phyloP scores from a whole-genome alignment of 306 rosid species.

The Potentilla sterilis region DNA sequence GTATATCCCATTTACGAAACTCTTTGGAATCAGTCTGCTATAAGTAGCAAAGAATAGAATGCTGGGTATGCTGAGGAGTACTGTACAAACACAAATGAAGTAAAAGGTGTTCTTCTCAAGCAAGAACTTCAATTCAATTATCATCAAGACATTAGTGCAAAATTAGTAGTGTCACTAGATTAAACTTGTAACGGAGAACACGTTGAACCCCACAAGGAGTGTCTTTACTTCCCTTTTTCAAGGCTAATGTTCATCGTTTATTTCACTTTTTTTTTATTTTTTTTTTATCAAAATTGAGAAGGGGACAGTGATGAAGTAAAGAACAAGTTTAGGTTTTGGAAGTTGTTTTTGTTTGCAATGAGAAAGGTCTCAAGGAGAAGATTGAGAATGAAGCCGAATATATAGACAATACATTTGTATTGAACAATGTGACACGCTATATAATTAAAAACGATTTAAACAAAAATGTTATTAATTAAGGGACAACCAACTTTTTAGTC shows the following conservation, averaged over 20 bases:
- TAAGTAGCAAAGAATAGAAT: background rate
- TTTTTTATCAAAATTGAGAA: background rate
- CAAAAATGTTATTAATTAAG: too few species aligned
- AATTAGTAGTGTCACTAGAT: background rate
- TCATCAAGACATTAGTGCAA: background rate
- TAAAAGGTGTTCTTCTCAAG: background rate
- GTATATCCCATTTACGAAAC: background rate
- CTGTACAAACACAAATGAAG: background rate
- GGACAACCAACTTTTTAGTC: too few species aligned
- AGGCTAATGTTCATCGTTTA: background rate
- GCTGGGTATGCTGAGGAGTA: background rate
- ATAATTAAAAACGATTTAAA: background rate
- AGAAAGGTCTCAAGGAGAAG: background rate
- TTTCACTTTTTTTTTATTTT: too few species aligned
- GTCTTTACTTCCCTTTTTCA: background rate
- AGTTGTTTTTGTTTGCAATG: background rate
- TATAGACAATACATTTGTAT: background rate
- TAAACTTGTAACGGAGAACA: background rate
- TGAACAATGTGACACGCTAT: background rate
- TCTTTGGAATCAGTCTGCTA: background rate
- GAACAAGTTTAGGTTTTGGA: constrained; percentile 11
- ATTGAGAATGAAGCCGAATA: background rate
- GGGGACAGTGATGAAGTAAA: background rate
- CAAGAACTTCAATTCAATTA: background rate
- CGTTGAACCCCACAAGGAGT: background rate